Base-by-base conservation (phyloP, 2,329 filamentous ascomycete species). In the Aspergillus flavus region DNA sequence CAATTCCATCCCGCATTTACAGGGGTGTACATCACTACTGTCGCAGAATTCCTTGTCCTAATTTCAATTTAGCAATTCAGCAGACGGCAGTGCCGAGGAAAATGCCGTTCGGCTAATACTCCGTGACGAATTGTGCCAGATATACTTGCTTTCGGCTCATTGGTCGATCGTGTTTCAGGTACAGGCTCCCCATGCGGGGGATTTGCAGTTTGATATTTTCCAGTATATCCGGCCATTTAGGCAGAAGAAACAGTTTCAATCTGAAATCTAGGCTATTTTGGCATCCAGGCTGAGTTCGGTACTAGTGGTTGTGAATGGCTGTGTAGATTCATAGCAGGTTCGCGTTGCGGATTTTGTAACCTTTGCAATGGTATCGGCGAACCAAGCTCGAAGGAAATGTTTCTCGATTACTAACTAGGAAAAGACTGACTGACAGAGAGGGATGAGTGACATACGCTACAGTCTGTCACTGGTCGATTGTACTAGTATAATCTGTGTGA, bases 61-160 rank as follows among this genome's bases (percentile, higher is more conserved):
- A 9, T 14, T 6, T 26, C 23, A 48, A 26, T 16, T 6, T 0
- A 14, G 45, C 23, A 48, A 26, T 16, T 6, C 1, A 14, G 45
- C 6, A 14, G n/a, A 28, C 45, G 12, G 45, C 23, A 48, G 4
- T 48, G 45, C 45, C 23, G 45, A 28, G 12, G 21, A 26, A 7
- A 23, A 16, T 48, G 23, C 45, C 45, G 45, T 48, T 48, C 45
- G 45, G 45, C 45, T 48, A 28, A 48, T 48, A 3, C 45, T 48
- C 45, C 45, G 45, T 48, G 45, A 48, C 45, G 45, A 48, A 48
- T 48, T 48, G 45, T 48, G 45, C 45, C 45, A 48, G 45, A 48
- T 48, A 48, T 48, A 48, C 16, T 48, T 48, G 11, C 14, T 16
- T 2, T 7, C 11, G n/a, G 45, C 21, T 26, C 11, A 48, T 48